Evolutionary conservation across 2,329 filamentous ascomycete species (phyloP).

Genomic region (Stachybotrys elegans): DNA sequence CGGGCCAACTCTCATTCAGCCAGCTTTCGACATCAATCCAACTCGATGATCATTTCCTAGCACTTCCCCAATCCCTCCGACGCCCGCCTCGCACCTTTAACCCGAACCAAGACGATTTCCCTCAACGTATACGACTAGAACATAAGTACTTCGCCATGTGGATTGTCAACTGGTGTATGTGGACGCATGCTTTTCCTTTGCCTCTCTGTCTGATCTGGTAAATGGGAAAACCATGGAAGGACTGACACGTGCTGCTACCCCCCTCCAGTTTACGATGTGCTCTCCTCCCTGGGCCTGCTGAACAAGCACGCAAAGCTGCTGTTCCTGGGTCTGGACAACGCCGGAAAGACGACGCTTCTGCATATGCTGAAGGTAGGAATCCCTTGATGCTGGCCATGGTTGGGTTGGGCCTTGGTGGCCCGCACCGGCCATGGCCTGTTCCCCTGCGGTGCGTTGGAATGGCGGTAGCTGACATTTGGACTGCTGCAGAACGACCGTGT

Average conservation of each 20-base stretch:
- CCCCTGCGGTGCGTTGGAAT: neutral
- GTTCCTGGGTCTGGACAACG: constrained; percentile 90
- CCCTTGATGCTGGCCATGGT: no score
- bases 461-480: constrained; percentile 14
- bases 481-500: constrained; percentile 78
- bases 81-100: neutral
- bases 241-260: constrained; percentile 26
- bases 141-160: constrained; percentile 63
- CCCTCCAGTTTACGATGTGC: constrained; percentile 71
- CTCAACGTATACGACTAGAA: no score
- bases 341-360: constrained; percentile 87
- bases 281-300: constrained; percentile 79
- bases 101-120: no score
- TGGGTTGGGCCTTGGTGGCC: no score
- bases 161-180: constrained; percentile 93
- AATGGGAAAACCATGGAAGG: constrained; percentile 10
- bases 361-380: constrained; percentile 99
- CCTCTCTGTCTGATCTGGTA: no score
- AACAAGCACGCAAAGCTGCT: constrained; percentile 97
- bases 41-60: constrained; percentile 11
- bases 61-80: neutral
- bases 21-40: constrained; percentile 20
- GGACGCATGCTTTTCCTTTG: no score
- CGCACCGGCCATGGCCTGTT: no score
- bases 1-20: constrained; percentile 19